Base-by-base conservation (phyloP, 2,329 filamentous ascomycete genomes). In the Colletotrichum tamarilloi region DNA sequence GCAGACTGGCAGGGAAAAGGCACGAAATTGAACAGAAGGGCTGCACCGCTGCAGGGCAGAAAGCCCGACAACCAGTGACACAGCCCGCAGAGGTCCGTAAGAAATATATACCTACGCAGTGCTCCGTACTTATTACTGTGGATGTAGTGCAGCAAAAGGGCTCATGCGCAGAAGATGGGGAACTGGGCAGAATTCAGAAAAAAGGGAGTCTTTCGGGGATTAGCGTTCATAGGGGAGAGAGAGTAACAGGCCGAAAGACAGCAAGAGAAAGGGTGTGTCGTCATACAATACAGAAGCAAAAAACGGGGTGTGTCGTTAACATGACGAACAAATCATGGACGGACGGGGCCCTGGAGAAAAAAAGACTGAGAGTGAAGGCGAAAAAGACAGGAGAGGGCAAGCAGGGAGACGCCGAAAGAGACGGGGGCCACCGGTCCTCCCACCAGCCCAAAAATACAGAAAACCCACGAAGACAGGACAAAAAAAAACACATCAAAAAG, bases 181-280 rank as follows among this genome's bases (percentile, higher is more conserved):
- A 65, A 24, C 55, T 67, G 64, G 57, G 52, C 64, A 72, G 64
- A 68, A 60, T 68, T 57, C 49, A 68, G 68, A n/a, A 42, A 60
- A 67, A 66, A 66, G 42, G 19, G 59, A 69, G 28, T 22, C n/a
- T 59, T 42, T n/a, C 28, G 46, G 46, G 68, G 35, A 35, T 19
- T 26, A 53, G 28, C 30, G 11, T 19, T 42, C 19, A 24, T 19
- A 57, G 49, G 1, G 38, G 35, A 22, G 30, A 28, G 35, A 22
- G 30, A 28, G 28, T n/a, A 30, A 38, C 28, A 38, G 14, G 32
- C 42, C 16, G 24, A 22, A 32, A 59, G 65, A 59, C 66, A 56
- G 66, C 24, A 55, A 60, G 49, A 24, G 46, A 46, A 12, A 22
- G 28, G 67, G 67, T 19, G 70, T 73, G 67, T 22, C 11, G 12